Evolutionary conservation across 1,284 basidiomycete species (phyloP), one percentile per base, ranked within the genome.

Genomic region (Boletus calvinii): DNA sequence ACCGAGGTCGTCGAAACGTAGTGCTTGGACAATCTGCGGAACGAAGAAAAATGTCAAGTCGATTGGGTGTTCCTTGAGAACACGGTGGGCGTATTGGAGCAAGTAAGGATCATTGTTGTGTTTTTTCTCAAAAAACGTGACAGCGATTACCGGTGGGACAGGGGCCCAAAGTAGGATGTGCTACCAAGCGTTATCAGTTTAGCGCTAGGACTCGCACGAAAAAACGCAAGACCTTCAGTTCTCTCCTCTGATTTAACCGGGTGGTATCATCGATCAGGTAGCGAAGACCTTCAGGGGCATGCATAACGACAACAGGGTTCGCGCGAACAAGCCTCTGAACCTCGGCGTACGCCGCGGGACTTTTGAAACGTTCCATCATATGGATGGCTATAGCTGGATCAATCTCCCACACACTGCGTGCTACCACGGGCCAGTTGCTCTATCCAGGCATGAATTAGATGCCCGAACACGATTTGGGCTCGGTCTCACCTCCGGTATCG

Each of bases 41-140:
- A 99, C 94, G 68, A 98, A 99, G 80, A 99, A 99, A 81, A 99
- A 99, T 0, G 95, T 96, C 42, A 98, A 70, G 22, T 94, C 87
- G 15, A 99, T 92, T 0, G 94, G 92, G 67, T 98, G 94, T 68
- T 97, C 89, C 68, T 96, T 94, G 38, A 99, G 76, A 1, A 95
- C 92, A 44, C 95, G 84, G 76, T 99, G 94, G 0, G 96, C 95
- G 70, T 98, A 99, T 84, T 99, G 97, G 30, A 99, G 74, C 35
- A 98, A 74, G 36, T 94, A 69, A 0, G 95, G 89, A 63, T 98
- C 86, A 62, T 85, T 92, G 52, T 86, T 80, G 69, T 88, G 94
- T 49, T 84, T 82, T 36, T 82, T 84, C 68, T 94, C 91, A 69
- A 96, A 97, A 73, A 91, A 92, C 0, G 88, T 87, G 53, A 88